These are phyloP conservation scores for Monascus ruber DNA, from an alignment of 2,329 filamentous ascomycete species.

Conservation along the genomic window DNA sequence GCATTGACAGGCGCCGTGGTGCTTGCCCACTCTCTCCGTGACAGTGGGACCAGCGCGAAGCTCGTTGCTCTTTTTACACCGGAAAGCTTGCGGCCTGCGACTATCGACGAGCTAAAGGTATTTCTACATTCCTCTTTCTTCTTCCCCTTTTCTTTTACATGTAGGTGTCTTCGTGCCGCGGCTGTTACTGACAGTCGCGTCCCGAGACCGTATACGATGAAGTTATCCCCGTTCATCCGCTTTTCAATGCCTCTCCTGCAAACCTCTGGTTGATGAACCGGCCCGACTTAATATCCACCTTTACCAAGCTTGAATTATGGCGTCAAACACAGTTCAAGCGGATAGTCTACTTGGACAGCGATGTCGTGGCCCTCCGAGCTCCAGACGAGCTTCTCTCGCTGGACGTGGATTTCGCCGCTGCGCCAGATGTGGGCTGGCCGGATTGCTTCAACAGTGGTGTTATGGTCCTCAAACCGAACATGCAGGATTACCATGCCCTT, in stretches of 20 bases:
- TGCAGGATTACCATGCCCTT: conserved; percentile 79
- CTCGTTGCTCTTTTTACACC: conserved; percentile 73
- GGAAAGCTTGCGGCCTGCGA: conserved; percentile 64
- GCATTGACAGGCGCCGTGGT: conserved; percentile 64
- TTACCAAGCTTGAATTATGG: conserved; percentile 96
- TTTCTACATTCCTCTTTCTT: background rate
- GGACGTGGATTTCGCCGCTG: conserved; percentile 53
- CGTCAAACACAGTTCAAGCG: conserved; percentile 78
- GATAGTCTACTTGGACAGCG: conserved; percentile 90
- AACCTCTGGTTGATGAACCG: conserved; percentile 91
- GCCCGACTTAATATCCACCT: conserved; percentile 77
- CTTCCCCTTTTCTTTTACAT: no score
- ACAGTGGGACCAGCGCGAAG: conserved; percentile 77
- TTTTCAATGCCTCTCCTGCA: conserved; percentile 63
- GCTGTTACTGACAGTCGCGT: conserved; percentile 1
- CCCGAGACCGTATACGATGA: conserved; percentile 71
- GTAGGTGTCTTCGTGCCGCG: background rate
- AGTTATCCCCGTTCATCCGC: conserved; percentile 69
- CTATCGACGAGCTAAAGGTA: conserved; percentile 68
- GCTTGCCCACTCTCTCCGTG: conserved; percentile 84
- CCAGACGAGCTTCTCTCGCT: conserved; percentile 83
- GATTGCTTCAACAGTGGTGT: conserved; percentile 97
- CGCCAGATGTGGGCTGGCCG: conserved; percentile 94
- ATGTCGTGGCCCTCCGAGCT: conserved; percentile 79
- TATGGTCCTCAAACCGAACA: conserved; percentile 78